Evolutionary conservation across 2,329 filamentous ascomycete species (phyloP).

Genomic region (Nakataea oryzae): DNA sequence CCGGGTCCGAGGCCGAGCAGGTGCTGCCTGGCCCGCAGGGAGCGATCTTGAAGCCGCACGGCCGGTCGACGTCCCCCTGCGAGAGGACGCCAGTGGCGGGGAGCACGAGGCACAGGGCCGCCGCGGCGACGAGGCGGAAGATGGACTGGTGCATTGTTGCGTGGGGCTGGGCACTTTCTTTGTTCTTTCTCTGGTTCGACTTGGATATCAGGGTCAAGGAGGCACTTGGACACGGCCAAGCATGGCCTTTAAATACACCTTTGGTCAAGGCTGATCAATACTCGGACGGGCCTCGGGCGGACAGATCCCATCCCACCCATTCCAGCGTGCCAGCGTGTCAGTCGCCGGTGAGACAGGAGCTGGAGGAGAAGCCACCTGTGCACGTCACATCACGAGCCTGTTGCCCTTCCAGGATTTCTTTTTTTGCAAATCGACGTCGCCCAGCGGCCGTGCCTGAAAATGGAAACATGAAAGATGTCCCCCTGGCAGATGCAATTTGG

Average conservation of each 20-base stretch:
- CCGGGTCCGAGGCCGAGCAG: slow-evolving; percentile 10
- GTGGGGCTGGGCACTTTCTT: neutral
- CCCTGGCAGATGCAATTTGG: neutral
- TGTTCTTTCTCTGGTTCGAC: neutral
- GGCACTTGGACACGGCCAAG: neutral
- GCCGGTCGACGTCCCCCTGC: neutral
- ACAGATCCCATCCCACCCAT: neutral
- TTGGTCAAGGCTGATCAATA: too few relatives aligned
- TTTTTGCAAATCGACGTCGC: too few relatives aligned
- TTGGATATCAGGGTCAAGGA: neutral
- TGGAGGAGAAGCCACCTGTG: neutral
- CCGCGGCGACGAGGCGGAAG: neutral
- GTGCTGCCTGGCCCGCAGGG: slow-evolving; percentile 8
- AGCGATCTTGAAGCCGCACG: slow-evolving; percentile 14
- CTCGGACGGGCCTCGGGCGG: neutral
- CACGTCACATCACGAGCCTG: too few relatives aligned
- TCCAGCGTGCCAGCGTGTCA: neutral
- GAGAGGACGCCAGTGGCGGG: neutral
- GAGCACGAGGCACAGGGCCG: neutral
- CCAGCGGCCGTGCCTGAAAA: too few relatives aligned
- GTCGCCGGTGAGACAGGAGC: neutral
- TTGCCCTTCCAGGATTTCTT: too few relatives aligned
- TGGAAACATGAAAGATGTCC: neutral
- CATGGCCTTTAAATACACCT: neutral
- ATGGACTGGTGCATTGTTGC: neutral